Evolutionary conservation across 768 basidiomycete genomes (phyloP).

Genomic region (Obba rivulosa): DNA sequence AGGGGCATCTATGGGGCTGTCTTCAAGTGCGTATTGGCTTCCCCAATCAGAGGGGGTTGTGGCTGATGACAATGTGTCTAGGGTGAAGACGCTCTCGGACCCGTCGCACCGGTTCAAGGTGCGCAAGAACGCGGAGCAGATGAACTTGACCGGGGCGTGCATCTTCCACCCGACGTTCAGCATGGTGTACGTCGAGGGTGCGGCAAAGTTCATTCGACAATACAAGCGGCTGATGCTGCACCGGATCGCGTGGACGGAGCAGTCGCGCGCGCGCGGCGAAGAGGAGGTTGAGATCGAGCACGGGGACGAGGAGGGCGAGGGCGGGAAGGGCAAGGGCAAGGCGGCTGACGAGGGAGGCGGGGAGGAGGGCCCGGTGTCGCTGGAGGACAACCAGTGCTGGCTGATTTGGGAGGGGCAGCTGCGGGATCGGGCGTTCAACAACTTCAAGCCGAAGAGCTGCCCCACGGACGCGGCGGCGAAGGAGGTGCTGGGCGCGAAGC

Average conservation of each 20-base stretch:
- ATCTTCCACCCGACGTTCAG: conserved; percentile 88
- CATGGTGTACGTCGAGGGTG: conserved; percentile 93
- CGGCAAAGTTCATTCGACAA: conserved; percentile 73
- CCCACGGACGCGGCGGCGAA: conserved; percentile 83
- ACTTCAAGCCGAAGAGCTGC: conserved; percentile 77
- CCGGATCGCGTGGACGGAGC: conserved; percentile 93
- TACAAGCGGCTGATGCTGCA: conserved; percentile 84
- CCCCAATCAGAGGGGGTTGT: neutral
- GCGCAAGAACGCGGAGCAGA: conserved; percentile 92
- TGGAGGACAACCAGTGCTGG: conserved; percentile 86
- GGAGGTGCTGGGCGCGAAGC: conserved; percentile 78
- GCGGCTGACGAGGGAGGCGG: conserved; percentile 24
- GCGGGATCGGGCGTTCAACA: conserved; percentile 73
- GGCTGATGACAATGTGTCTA: conserved; percentile 22
- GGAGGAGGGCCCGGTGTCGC: conserved; percentile 35
- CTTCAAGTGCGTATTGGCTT: conserved; percentile 68
- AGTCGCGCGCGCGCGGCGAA: conserved; percentile 70
- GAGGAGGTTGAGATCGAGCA: conserved; percentile 68
- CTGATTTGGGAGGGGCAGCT: conserved; percentile 92
- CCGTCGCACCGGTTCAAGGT: conserved; percentile 95
- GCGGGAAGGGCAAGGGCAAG: conserved; percentile 30
- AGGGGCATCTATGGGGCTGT: conserved; percentile 78
- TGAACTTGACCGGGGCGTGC: conserved; percentile 81
- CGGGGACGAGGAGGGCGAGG: conserved; percentile 33
- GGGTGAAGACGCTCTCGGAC: conserved; percentile 85